These are phyloP conservation scores for Diaporthe destruens DNA, from an alignment of 2,329 filamentous ascomycete genomes.

Conservation along the genomic window DNA sequence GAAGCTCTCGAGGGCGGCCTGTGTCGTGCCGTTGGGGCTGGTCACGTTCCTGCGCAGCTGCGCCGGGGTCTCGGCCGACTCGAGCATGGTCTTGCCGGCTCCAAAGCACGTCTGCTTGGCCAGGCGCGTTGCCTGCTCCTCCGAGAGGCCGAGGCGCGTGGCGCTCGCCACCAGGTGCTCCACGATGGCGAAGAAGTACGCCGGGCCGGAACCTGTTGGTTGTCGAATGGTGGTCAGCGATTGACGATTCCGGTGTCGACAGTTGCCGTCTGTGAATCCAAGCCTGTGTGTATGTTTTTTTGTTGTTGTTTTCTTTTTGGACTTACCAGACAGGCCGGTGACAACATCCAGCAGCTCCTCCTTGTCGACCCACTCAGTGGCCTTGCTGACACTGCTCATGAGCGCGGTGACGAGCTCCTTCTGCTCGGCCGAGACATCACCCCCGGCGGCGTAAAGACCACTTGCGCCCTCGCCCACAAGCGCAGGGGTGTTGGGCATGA, in stretches of 20 bases:
- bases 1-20: conserved; percentile 63
- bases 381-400: conserved; percentile 60
- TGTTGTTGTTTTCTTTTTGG: too few relatives aligned
- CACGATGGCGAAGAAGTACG: conserved; percentile 67
- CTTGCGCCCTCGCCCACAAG: conserved; percentile 64
- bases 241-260: not conserved
- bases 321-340: conserved; percentile 62
- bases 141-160: conserved; percentile 57
- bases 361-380: conserved; percentile 62
- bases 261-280: not conserved
- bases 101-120: conserved; percentile 65
- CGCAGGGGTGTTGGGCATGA: conserved; percentile 67
- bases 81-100: conserved; percentile 64
- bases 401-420: conserved; percentile 57
- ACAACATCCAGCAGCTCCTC: conserved; percentile 65
- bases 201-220: conserved; percentile 60
- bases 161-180: conserved; percentile 63
- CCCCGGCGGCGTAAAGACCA: conserved; percentile 57
- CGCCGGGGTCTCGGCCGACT: conserved; percentile 58
- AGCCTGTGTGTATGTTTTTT: not conserved
- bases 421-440: conserved; percentile 57
- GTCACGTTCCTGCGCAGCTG: conserved; percentile 65
- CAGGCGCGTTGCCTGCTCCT: conserved; percentile 62
- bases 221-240: not conserved
- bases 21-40: conserved; percentile 65